These are phyloP conservation scores for Cylindrotheca fusiformis DNA, from an alignment of 108 stramenopile species.

Conservation along the genomic window DNA sequence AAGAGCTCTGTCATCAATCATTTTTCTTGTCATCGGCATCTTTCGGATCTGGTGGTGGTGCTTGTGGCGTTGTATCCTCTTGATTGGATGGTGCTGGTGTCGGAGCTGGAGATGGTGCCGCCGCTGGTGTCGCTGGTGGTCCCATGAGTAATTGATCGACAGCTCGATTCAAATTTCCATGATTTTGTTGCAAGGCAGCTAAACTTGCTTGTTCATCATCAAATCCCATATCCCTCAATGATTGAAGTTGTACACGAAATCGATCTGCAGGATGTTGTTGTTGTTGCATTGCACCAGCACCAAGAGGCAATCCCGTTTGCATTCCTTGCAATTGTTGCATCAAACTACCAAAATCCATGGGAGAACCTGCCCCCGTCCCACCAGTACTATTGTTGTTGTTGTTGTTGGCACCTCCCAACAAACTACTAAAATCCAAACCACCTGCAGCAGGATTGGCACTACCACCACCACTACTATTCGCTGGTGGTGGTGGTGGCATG, in stretches of 20 bases:
- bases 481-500: constrained; percentile 3
- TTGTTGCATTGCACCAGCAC: constrained; percentile 6
- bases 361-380: constrained; percentile 9
- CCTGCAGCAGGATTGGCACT: constrained; percentile 9
- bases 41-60: constrained; percentile 29
- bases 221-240: constrained; percentile 86
- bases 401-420: constrained; percentile 18
- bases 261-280: constrained; percentile 56
- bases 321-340: constrained; percentile 28
- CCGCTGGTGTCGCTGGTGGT: constrained; percentile 8
- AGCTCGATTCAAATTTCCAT: constrained; percentile 87
- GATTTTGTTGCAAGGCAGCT: constrained; percentile 54
- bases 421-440: constrained; percentile 64
- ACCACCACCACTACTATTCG: background rate
- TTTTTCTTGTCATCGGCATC: constrained; percentile 65
- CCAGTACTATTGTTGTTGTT: background rate
- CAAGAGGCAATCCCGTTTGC: constrained; percentile 19
- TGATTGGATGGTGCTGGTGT: background rate
- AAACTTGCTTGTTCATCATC: constrained; percentile 77
- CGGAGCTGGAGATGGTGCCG: constrained; percentile 10
- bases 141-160: constrained; percentile 73
- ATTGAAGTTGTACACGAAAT: constrained; percentile 69
- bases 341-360: constrained; percentile 15
- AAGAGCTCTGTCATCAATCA: constrained; percentile 49
- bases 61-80: background rate